Conservation (phyloP, 2,329 filamentous ascomycete genomes). For the Pseudogymnoascus sp. region DNA sequence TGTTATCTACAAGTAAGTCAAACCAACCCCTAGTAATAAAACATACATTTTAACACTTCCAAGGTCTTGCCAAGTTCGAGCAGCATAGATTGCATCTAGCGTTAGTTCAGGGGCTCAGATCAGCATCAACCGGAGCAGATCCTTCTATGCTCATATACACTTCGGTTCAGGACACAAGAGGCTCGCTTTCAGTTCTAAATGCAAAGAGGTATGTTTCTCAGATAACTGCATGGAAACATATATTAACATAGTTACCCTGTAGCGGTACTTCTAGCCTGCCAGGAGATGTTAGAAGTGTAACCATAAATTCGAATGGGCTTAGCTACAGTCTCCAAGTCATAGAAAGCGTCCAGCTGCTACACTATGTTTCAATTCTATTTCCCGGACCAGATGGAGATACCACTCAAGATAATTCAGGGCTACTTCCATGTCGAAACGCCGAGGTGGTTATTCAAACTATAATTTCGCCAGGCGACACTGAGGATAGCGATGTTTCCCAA, state of each 20-base stretch:
- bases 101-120: constrained; percentile 11
- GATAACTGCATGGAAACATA: not conserved
- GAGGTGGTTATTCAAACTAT: constrained; percentile 11
- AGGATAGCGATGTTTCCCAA: not conserved
- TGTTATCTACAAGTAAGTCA: not conserved
- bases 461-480: not conserved
- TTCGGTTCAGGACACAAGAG: not conserved
- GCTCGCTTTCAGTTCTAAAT: not conserved
- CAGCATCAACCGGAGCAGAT: constrained; percentile 5
- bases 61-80: not conserved
- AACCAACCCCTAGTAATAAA: not conserved
- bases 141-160: constrained; percentile 13
- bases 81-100: not conserved
- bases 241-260: not conserved
- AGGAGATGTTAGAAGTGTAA: not conserved
- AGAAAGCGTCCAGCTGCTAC: constrained; percentile 1
- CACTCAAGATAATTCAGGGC: not conserved
- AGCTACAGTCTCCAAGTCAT: not conserved
- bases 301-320: not conserved
- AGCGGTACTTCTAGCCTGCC: not conserved
- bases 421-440: constrained; percentile 9
- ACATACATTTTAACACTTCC: not conserved
- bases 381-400: not conserved
- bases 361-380: constrained; percentile 4
- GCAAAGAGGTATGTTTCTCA: not conserved